Evolutionary conservation across 257 asterid genomes (phyloP).

Genomic region (Solanum etuberosum): DNA sequence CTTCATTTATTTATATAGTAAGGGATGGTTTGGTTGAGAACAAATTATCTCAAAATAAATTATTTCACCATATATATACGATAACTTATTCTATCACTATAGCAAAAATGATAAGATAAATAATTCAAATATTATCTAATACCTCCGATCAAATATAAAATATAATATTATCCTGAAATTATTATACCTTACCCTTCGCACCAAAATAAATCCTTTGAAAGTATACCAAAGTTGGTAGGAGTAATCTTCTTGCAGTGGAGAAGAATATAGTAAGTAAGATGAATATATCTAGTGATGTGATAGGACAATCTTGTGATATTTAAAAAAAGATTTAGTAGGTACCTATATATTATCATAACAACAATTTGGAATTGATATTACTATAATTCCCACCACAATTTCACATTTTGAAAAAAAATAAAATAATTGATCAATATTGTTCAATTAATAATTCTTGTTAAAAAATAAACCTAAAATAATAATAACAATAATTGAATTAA

Average conservation of each 20-base stretch:
- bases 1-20: not conserved
- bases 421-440: not conserved
- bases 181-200: too few species aligned
- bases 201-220: not conserved
- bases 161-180: accelerated
- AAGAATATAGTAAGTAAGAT: not conserved
- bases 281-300: not conserved
- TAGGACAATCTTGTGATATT: not conserved
- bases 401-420: not conserved
- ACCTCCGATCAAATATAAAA: accelerated
- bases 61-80: too few species aligned
- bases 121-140: too few species aligned
- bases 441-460: not conserved
- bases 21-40: too few species aligned
- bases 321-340: not conserved
- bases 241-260: not conserved
- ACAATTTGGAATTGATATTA: not conserved
- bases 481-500: not conserved
- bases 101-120: too few species aligned
- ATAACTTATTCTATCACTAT: not conserved
- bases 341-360: not conserved
- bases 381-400: not conserved
- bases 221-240: not conserved
- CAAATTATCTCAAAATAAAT: too few species aligned
- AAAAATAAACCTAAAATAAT: not conserved